A percentile compares a stretch with the other conserved stretches of the same genome.
Evolutionary conservation across 192 early-diverging fungal species (phyloP).

Genomic region (Irineochytrium annulatum): DNA sequence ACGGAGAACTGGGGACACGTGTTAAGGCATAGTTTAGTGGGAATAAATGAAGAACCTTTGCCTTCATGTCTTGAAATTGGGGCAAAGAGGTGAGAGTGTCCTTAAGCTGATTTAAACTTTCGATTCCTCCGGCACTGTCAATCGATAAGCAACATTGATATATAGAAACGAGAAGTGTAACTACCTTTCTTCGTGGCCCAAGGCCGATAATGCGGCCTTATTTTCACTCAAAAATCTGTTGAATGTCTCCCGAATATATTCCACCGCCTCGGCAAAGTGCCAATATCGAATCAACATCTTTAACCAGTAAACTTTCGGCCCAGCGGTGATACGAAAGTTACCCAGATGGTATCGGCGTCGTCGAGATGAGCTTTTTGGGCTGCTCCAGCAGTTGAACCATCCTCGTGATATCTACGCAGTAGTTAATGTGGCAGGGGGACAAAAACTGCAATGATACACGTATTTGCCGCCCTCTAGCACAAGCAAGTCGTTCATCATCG

Average conservation of each 20-base stretch:
- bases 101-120: slow-evolving; percentile 77
- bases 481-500: slow-evolving; percentile 93
- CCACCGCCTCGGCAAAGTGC: slow-evolving; percentile 76
- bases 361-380: slow-evolving; percentile 48
- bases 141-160: slow-evolving; percentile 15
- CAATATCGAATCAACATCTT: slow-evolving; percentile 66
- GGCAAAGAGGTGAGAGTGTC: slow-evolving; percentile 78
- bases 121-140: slow-evolving; percentile 42
- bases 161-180: slow-evolving; percentile 13
- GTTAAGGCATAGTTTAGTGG: neutral
- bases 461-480: slow-evolving; percentile 39
- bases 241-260: slow-evolving; percentile 67
- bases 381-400: neutral
- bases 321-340: slow-evolving; percentile 10
- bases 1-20: slow-evolving; percentile 59
- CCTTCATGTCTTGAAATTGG: slow-evolving; percentile 81
- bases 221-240: slow-evolving; percentile 79
- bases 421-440: neutral
- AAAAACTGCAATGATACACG: slow-evolving; percentile 8
- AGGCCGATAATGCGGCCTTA: slow-evolving; percentile 50
- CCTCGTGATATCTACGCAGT: neutral
- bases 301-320: neutral
- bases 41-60: slow-evolving; percentile 29
- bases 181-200: slow-evolving; percentile 14
- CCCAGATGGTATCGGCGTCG: slow-evolving; percentile 75